A percentile compares a stretch with the other conserved stretches of the same genome.
Conservation (phyloP, 148 eudicot genomes). For the Silene uniflora region DNA sequence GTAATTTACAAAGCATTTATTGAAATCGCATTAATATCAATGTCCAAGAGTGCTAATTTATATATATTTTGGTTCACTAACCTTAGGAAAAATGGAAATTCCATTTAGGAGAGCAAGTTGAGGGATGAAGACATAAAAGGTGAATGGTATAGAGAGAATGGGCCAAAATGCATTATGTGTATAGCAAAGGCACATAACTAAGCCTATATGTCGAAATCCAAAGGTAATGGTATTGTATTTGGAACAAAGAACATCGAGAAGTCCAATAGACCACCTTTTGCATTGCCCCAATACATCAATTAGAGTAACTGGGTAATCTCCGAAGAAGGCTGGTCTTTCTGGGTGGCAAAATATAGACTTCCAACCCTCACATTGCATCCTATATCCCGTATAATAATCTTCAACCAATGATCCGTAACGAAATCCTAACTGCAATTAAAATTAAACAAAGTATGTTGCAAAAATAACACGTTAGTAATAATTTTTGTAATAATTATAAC, state of each 20-base stretch:
- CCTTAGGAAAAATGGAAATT: slow-evolving; percentile 52
- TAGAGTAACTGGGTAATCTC: slow-evolving; percentile 45
- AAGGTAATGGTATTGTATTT: slow-evolving; percentile 37
- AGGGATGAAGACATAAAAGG: slow-evolving; percentile 56
- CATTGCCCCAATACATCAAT: slow-evolving; percentile 39
- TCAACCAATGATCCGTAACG: slow-evolving; percentile 63
- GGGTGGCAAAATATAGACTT: slow-evolving; percentile 45
- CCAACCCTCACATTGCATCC: slow-evolving; percentile 63
- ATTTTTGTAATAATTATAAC: too few species aligned
- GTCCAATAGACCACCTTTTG: slow-evolving; percentile 57
- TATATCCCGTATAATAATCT: slow-evolving; percentile 48
- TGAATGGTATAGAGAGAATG: slow-evolving; percentile 39
- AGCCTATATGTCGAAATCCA: slow-evolving; percentile 40
- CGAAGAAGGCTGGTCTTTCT: slow-evolving; percentile 48
- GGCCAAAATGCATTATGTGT: slow-evolving; percentile 38
- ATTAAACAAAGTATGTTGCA: not conserved
- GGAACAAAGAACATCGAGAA: slow-evolving; percentile 44
- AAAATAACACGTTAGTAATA: not conserved
- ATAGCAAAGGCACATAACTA: slow-evolving; percentile 37
- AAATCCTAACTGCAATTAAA: slow-evolving; percentile 44
- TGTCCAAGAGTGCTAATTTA: too few species aligned
- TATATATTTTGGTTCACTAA: slow-evolving; percentile 4
- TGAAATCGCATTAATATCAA: too few species aligned
- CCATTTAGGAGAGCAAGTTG: slow-evolving; percentile 53
- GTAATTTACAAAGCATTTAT: too few species aligned